Conservation (phyloP, 495 filamentous ascomycete genomes). For the Neurospora intermedia region DNA sequence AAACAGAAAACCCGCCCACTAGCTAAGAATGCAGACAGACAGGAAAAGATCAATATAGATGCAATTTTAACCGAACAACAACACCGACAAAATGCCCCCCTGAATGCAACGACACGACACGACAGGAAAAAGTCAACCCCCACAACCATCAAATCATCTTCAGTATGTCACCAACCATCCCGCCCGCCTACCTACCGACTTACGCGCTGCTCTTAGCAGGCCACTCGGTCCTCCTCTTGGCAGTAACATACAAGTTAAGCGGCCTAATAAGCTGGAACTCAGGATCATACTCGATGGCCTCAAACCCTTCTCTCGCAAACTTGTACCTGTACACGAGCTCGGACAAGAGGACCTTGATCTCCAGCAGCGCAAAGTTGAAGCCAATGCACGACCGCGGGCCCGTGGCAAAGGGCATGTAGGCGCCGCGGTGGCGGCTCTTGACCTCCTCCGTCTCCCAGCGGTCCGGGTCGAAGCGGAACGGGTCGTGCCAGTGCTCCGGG, state of each 20-base stretch:
- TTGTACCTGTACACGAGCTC: constrained; percentile 45
- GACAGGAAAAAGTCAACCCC: neutral
- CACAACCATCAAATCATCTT: neutral
- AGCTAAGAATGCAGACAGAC: neutral
- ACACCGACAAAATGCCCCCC: neutral
- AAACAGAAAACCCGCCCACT: neutral
- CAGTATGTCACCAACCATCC: neutral
- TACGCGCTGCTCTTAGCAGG: constrained; percentile 15
- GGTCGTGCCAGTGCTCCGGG: constrained; percentile 40
- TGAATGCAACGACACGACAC: neutral
- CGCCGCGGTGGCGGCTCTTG: constrained; percentile 30
- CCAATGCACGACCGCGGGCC: constrained; percentile 44
- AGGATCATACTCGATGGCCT: constrained; percentile 44
- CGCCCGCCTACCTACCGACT: no score
- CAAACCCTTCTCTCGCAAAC: constrained; percentile 29
- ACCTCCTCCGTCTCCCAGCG: constrained; percentile 42
- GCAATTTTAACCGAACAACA: neutral
- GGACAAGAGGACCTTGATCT: constrained; percentile 41
- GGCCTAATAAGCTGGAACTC: constrained; percentile 46
- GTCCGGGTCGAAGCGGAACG: constrained; percentile 41
- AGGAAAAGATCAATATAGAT: neutral
- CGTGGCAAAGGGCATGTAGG: constrained; percentile 44
- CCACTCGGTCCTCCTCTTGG: constrained; percentile 36
- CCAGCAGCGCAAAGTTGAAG: constrained; percentile 47
- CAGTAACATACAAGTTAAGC: constrained; percentile 42